A percentile compares a stretch with the other conserved stretches of the same genome.
Evolutionary conservation across 495 filamentous ascomycete species (phyloP).

Genomic region (Cladorrhinum samala): DNA sequence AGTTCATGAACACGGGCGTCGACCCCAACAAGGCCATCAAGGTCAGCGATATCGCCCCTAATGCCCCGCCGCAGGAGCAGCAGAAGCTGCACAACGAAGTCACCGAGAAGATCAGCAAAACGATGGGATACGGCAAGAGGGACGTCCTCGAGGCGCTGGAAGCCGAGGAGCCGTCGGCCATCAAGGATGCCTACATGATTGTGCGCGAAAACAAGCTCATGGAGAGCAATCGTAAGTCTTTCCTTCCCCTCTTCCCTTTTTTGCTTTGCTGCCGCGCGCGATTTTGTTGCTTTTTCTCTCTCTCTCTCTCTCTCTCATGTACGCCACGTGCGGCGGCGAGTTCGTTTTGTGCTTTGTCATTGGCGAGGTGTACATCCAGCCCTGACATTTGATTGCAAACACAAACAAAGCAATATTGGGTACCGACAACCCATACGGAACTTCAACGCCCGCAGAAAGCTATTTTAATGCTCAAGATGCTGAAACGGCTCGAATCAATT

Average conservation of each 20-base stretch:
- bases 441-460: slow-evolving; percentile 26
- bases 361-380: background rate
- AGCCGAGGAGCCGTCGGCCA: slow-evolving; percentile 88
- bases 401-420: slow-evolving; percentile 20
- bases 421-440: slow-evolving; percentile 33
- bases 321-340: too few relatives aligned
- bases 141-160: slow-evolving; percentile 92
- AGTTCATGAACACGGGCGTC: slow-evolving; percentile 87
- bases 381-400: slow-evolving; percentile 11
- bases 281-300: background rate
- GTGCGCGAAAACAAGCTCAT: slow-evolving; percentile 97
- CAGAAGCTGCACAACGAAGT: slow-evolving; percentile 88
- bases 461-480: slow-evolving; percentile 15
- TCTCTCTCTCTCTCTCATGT: background rate
- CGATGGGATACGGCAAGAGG: slow-evolving; percentile 92
- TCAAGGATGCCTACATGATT: slow-evolving; percentile 98
- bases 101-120: slow-evolving; percentile 90
- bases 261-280: background rate
- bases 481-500: slow-evolving; percentile 11
- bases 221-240: slow-evolving; percentile 78
- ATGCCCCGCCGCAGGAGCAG: slow-evolving; percentile 69
- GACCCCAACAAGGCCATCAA: slow-evolving; percentile 87
- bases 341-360: slow-evolving; percentile 5
- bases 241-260: background rate
- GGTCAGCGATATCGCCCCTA: slow-evolving; percentile 66